Evolutionary conservation across 176 grass and related monocot genomes (phyloP), one percentile per base, ranked within the genome.

Genomic region (Metroxylon sagu): DNA sequence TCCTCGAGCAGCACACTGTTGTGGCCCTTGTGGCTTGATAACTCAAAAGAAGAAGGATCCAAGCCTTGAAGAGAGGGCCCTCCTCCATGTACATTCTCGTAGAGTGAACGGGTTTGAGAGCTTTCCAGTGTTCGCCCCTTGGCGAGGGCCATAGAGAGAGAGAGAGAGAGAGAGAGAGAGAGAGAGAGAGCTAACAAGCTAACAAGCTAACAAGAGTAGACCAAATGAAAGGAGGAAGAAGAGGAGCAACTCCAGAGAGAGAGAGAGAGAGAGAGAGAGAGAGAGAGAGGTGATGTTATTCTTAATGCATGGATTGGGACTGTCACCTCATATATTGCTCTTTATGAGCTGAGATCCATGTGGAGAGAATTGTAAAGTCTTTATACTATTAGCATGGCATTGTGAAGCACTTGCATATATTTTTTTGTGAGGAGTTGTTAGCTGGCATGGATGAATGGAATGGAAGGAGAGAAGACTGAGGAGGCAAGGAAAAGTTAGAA

Each of bases 401-500:
- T 18, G 29, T 26, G n/a, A 62, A 43, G 59, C 48, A 74, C 55
- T 65, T 31, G 62, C 60, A 61, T 21, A 72, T 54, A 43, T n/a
- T 43, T 48, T 74, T 35, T 48, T 74, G 26, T 52, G 54, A 31
- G 6, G 18, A 8, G 25, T 73, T 63, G 58, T 58, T 64, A 52
- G 59, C 26, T 55, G 64, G 19, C 27, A 49, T 64, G 55, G 39
- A 64, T 64, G 26, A 73, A 73, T 48, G 52, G 49, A 73, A 59
- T 16, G 18, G 4, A 28, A 29, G 17, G 31, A 57, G 59, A 59
- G 21, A n/a, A 21, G 27, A 6, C 21, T 16, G 60, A 7, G 56
- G 56, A 74, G 53, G 43, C 66, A 64, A 65, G 64, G 53, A 43
- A 43, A 29, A 12, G 35, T 12, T 43, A 10, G 10, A 10, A 43